These are phyloP conservation scores for Chara braunii DNA, from an alignment of 139 green algal genomes.

Conservation along the genomic window DNA sequence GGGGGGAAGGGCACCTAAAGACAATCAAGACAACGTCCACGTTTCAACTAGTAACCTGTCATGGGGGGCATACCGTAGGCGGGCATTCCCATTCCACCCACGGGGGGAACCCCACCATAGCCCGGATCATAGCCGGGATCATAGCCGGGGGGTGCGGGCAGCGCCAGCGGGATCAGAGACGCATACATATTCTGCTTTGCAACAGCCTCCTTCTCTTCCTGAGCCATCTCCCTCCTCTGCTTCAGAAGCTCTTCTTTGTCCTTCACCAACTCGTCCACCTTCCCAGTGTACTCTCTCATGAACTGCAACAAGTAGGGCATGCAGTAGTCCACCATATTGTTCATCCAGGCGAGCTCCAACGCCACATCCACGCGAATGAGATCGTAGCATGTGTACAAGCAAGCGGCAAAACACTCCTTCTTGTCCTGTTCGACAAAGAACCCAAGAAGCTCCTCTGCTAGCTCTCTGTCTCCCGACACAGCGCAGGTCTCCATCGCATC, in stretches of 20 bases:
- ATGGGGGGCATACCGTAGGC: slow-evolving; percentile 38
- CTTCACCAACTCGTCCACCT: slow-evolving; percentile 60
- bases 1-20: too few relatives aligned
- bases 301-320: slow-evolving; percentile 93
- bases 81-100: background rate
- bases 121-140: slow-evolving; percentile 9
- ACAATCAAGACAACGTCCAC: too few relatives aligned
- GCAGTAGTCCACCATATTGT: slow-evolving; percentile 79
- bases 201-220: slow-evolving; percentile 48
- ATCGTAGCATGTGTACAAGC: slow-evolving; percentile 96
- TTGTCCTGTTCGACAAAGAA: slow-evolving; percentile 69
- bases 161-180: slow-evolving; percentile 65
- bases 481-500: slow-evolving; percentile 93
- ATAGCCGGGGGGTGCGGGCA: slow-evolving; percentile 61
- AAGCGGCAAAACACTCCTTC: slow-evolving; percentile 94
- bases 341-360: slow-evolving; percentile 91
- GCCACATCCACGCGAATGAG: slow-evolving; percentile 88
- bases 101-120: slow-evolving; percentile 9
- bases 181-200: slow-evolving; percentile 62
- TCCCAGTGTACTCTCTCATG: slow-evolving; percentile 79
- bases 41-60: too few relatives aligned
- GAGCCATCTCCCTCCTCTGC: slow-evolving; percentile 46
- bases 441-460: slow-evolving; percentile 88
- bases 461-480: slow-evolving; percentile 43
- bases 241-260: slow-evolving; percentile 58